Evolutionary conservation across 78 protist species (phyloP).

Genomic region (Dictyostelium discoideum): DNA sequence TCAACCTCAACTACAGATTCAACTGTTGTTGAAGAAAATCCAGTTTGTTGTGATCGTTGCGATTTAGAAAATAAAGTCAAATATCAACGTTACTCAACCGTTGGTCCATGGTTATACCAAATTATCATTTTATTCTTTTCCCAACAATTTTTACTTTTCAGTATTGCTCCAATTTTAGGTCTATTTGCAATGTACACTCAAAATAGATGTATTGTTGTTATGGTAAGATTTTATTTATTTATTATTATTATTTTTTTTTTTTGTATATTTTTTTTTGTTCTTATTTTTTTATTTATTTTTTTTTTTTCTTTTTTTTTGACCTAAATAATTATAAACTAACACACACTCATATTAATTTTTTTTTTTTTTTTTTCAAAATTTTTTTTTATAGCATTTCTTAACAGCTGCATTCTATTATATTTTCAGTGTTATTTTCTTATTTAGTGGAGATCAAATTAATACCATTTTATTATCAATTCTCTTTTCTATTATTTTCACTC

Average conservation of each 20-base stretch:
- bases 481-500: background rate
- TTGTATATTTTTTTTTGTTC: too few species aligned
- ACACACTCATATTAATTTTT: background rate
- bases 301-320: too few species aligned
- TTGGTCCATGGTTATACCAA: conserved; percentile 7
- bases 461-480: background rate
- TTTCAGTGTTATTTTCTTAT: background rate
- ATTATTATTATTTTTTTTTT: background rate
- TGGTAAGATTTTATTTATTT: background rate
- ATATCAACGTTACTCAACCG: background rate
- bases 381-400: conserved; percentile 6
- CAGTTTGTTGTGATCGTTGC: conserved; percentile 25
- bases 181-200: conserved; percentile 8
- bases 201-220: background rate
- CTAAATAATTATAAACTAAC: background rate
- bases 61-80: background rate
- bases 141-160: background rate
- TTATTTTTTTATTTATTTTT: too few species aligned
- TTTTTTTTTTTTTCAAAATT: background rate
- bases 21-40: background rate
- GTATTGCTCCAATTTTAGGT: conserved; percentile 13
- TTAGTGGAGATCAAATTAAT: background rate
- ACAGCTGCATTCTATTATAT: background rate
- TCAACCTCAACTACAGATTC: background rate
- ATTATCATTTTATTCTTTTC: background rate